phyloP scores from a whole-genome alignment of 805 yeast species.

The Yarrowia deformans region DNA sequence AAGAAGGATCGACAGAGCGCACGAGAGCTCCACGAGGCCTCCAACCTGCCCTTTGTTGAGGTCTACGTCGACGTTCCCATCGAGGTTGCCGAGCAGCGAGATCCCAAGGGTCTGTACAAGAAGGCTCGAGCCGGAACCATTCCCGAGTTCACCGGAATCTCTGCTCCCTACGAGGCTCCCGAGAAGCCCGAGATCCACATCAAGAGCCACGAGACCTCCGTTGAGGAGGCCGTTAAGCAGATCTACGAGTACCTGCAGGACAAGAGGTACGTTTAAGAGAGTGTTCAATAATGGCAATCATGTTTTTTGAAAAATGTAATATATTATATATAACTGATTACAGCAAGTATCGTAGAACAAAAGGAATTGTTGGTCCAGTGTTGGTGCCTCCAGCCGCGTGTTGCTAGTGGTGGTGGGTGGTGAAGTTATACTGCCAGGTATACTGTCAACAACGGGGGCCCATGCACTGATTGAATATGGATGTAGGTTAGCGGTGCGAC shows the following conservation, averaged over 20 bases:
- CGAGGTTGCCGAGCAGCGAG: conserved; percentile 94
- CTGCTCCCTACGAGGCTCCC: conserved; percentile 97
- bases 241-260: conserved; percentile 63
- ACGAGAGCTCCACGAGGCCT: conserved; percentile 79
- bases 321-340: too few relatives aligned
- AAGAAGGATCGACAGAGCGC: conserved; percentile 83
- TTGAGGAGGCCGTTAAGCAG: conserved; percentile 81
- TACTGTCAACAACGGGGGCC: too few relatives aligned
- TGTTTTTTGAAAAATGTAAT: too few relatives aligned
- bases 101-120: conserved; percentile 95
- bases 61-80: conserved; percentile 93
- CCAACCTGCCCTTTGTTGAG: conserved; percentile 83
- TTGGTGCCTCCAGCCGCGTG: conserved; percentile 1
- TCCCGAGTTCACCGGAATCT: conserved; percentile 93
- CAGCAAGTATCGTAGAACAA: too few relatives aligned
- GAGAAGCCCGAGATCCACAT: conserved; percentile 81
- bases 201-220: conserved; percentile 69
- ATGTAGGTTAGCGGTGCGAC: conserved; percentile 7
- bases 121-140: conserved; percentile 95
- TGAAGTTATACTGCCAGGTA: background rate
- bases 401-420: too few relatives aligned
- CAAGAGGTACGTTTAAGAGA: conserved; percentile 32
- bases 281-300: background rate
- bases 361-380: too few relatives aligned
- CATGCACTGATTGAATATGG: conserved; percentile 15